Evolutionary conservation across 2,329 filamentous ascomycete species (phyloP).

Genomic region (Penicillium sp.): DNA sequence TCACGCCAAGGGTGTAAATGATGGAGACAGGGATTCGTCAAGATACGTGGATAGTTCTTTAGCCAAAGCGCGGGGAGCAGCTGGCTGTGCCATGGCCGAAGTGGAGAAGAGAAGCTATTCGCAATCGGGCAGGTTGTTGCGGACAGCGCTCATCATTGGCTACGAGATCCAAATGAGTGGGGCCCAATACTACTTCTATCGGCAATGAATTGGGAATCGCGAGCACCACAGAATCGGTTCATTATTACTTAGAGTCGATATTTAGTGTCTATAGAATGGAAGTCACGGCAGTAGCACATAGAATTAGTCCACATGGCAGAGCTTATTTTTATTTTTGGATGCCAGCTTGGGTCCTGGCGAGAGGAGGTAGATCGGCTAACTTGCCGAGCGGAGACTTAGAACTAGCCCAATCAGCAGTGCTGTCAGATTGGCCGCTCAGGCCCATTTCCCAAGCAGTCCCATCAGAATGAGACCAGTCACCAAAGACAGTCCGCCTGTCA

Average conservation of each 20-base stretch:
- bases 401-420: not conserved
- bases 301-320: slow-evolving; percentile 1
- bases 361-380: not conserved
- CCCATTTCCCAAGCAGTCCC: slow-evolving; percentile 76
- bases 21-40: not conserved
- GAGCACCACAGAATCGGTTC: not conserved
- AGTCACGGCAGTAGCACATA: not conserved
- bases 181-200: slow-evolving; percentile 7
- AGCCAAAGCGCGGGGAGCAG: slow-evolving; percentile 9
- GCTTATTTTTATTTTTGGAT: slow-evolving; percentile 5
- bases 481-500: slow-evolving; percentile 56
- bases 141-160: slow-evolving; percentile 10
- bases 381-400: not conserved
- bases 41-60: not conserved
- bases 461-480: slow-evolving; percentile 66
- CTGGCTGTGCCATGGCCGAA: slow-evolving; percentile 1
- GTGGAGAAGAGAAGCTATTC: slow-evolving; percentile 21
- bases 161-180: not conserved
- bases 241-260: not conserved
- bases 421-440: slow-evolving; percentile 40
- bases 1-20: not conserved
- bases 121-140: slow-evolving; percentile 20
- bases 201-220: not conserved
- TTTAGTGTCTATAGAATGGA: not conserved
- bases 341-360: not conserved